Evolutionary conservation across 2,329 filamentous ascomycete species (phyloP).

Genomic region (Didymosphaeria variabile): DNA sequence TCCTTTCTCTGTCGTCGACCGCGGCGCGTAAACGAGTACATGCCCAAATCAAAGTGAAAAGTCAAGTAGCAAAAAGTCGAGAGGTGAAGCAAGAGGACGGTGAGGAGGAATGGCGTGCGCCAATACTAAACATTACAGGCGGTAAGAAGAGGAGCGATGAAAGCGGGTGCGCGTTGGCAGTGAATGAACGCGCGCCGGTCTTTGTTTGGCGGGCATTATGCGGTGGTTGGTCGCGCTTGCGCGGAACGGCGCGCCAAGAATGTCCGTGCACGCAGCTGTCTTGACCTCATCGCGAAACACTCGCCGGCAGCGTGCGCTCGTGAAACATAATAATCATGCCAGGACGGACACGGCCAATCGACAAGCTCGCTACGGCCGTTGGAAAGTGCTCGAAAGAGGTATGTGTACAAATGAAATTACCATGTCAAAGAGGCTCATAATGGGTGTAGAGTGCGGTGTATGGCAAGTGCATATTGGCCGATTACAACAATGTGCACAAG

Average conservation of each 20-base stretch:
- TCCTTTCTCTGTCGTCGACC: conserved; percentile 43
- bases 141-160: conserved; percentile 30
- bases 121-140: conserved; percentile 36
- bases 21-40: conserved; percentile 53
- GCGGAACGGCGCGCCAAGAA: conserved; percentile 25
- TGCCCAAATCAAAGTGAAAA: conserved; percentile 34
- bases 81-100: neutral
- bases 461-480: conserved; percentile 87
- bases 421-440: neutral
- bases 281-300: conserved; percentile 24
- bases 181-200: conserved; percentile 33
- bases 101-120: conserved; percentile 2
- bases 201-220: conserved; percentile 30
- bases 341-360: conserved; percentile 67
- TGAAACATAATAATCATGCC: conserved; percentile 33
- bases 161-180: conserved; percentile 13
- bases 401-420: conserved; percentile 25
- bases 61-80: conserved; percentile 16
- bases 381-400: conserved; percentile 74
- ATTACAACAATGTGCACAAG: conserved; percentile 90
- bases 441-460: conserved; percentile 76
- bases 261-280: conserved; percentile 18
- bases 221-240: conserved; percentile 28
- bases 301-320: neutral
- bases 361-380: conserved; percentile 72